Evolutionary conservation across 2,329 filamentous ascomycete genomes (phyloP).

Genomic region (Pseudogymnoascus sp.): DNA sequence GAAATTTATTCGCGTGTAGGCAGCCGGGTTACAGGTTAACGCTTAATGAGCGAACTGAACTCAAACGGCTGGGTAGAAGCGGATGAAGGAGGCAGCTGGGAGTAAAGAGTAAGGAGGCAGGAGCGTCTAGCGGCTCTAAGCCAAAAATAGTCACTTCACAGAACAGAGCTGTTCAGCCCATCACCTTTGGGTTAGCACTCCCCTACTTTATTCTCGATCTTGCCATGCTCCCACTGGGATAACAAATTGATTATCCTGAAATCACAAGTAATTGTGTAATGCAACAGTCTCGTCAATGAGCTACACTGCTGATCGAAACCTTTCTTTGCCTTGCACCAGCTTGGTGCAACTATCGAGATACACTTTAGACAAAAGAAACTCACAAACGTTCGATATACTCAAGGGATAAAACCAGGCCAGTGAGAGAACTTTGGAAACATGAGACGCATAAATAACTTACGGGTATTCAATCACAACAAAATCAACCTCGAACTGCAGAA

Average conservation of each 20-base stretch:
- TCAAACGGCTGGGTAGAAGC: neutral
- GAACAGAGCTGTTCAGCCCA: neutral
- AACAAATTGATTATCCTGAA: neutral
- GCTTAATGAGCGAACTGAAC: neutral
- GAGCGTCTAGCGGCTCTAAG: neutral
- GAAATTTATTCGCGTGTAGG: neutral
- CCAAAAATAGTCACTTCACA: neutral
- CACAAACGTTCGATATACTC: too few species aligned
- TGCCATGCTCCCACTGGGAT: neutral
- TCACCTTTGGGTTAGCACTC: neutral
- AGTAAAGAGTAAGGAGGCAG: neutral
- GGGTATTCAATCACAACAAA: neutral
- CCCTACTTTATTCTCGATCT: neutral
- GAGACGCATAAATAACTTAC: neutral
- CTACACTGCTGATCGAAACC: neutral
- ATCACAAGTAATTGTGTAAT: neutral
- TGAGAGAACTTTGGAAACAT: neutral
- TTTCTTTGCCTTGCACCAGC: neutral
- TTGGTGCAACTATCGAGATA: neutral
- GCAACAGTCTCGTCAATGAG: neutral
- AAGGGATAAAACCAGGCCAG: neutral
- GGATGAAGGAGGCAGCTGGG: neutral
- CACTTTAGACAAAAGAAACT: neutral
- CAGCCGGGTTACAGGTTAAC: neutral
- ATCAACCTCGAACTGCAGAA: neutral